Evolutionary conservation across 208 protist genomes (phyloP), one percentile per base, ranked within the genome.

Genomic region (Crithidia bombi): DNA sequence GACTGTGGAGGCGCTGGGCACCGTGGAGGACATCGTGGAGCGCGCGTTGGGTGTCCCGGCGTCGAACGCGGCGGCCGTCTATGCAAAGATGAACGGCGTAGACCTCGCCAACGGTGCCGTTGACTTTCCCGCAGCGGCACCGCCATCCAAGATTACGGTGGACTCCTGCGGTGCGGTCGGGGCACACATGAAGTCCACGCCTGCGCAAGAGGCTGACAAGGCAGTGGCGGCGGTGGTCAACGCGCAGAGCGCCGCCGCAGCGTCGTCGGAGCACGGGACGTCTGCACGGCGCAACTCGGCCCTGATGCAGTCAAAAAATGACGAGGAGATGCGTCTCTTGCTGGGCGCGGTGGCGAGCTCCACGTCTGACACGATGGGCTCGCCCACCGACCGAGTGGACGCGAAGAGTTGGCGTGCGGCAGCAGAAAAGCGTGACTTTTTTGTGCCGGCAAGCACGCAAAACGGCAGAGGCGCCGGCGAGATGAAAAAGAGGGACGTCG

Each of bases 11-110:
- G 35, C 33, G 17, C 73, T 94, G 19, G 78, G 79, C 44, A 94
- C 89, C 11, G 81, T 91, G 23, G 86, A 94, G 73, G 80, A 89
- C 68, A 85, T 94, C 62, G 75, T 86, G 35, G 86, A 86, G 35
- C 23, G 65, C 32, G 41, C 83, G 3, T 73, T 85, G 41, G 67
- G 63, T 35, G 57, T 75, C 10, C 32, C 67, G 14, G 52, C 73
- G n/a, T 35, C 44, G n/a, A 41, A 63, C 41, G 55, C 55, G 36
- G 71, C 63, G 0, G 59, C 59, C 39, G 67, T 65, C 28, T 46
- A 58, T n/a, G 61, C 58, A 2, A 47, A 65, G 49, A 73, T 73
- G 66, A 65, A 61, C 54, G 67, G 74, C 44, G 26, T 28, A 23
- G 57, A 62, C 25, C 1, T n/a, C 21, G 49, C 64, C 0, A 61